Conservation (phyloP, 2,329 filamentous ascomycete species). For the Colletotrichum magnum region DNA sequence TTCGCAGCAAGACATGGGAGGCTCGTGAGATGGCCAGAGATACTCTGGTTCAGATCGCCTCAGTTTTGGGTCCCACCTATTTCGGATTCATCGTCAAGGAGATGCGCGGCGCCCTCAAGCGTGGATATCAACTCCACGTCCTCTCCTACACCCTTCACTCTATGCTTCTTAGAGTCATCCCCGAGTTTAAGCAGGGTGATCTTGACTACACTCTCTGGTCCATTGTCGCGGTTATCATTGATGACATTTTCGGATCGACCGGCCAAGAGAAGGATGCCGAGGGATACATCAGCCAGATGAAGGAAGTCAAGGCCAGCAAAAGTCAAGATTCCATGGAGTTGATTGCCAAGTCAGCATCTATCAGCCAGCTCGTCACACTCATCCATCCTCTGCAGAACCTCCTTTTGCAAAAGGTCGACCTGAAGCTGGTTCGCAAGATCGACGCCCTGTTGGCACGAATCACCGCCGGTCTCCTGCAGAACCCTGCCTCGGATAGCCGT, state of each 20-base stretch:
- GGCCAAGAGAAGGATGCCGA: conserved; percentile 98
- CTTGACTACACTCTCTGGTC: conserved; percentile 88
- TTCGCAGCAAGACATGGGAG: conserved; percentile 90
- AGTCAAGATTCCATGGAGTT: conserved; percentile 98
- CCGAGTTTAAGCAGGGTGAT: conserved; percentile 83
- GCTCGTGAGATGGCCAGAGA: conserved; percentile 92
- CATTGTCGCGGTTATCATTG: conserved; percentile 90
- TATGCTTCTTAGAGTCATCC: conserved; percentile 82
- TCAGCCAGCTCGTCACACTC: conserved; percentile 80
- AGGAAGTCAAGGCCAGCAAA: conserved; percentile 98
- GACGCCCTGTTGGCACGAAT: conserved; percentile 90
- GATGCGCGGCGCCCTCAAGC: conserved; percentile 83
- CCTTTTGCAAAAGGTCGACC: conserved; percentile 85
- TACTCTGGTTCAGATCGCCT: conserved; percentile 87
- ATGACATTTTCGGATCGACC: conserved; percentile 93
- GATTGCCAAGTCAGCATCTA: conserved; percentile 84
- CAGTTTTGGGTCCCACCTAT: conserved; percentile 83
- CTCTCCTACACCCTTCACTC: conserved; percentile 96
- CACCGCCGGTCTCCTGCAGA: conserved; percentile 85
- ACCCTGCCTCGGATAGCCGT: conserved; percentile 81
- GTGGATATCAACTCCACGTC: conserved; percentile 94
- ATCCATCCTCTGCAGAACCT: conserved; percentile 84
- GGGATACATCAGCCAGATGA: conserved; percentile 95
- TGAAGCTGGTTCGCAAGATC: conserved; percentile 88
- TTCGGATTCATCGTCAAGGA: conserved; percentile 96